Conservation (phyloP, 345 rosid genomes). For the Raphanus sativus region DNA sequence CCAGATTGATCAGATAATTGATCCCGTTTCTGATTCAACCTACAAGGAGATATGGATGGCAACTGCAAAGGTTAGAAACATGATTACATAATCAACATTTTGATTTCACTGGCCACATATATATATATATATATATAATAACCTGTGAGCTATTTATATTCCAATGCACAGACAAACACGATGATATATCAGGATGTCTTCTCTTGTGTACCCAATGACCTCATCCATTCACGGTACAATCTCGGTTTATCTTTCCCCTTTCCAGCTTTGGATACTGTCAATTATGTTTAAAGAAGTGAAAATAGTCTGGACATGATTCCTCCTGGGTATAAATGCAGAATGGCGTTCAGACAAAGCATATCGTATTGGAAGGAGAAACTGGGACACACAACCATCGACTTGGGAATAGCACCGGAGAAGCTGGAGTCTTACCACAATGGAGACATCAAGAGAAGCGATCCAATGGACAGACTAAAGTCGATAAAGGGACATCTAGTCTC, state of each 20-base stretch:
- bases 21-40: slow-evolving; percentile 83
- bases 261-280: not conserved
- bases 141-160: not conserved
- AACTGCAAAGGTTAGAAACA: slow-evolving; percentile 73
- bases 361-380: slow-evolving; percentile 72
- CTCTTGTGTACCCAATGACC: slow-evolving; percentile 89
- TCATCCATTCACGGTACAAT: slow-evolving; percentile 74
- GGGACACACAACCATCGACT: slow-evolving; percentile 82
- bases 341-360: slow-evolving; percentile 61
- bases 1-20: slow-evolving; percentile 69
- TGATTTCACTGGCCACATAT: not conserved
- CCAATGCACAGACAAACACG: slow-evolving; percentile 79
- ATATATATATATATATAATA: slow-evolving; percentile 23
- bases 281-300: too few relatives aligned
- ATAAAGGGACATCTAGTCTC: slow-evolving; percentile 88
- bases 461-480: slow-evolving; percentile 64
- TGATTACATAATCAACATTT: not conserved
- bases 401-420: slow-evolving; percentile 81
- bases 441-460: slow-evolving; percentile 53
- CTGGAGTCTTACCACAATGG: slow-evolving; percentile 71
- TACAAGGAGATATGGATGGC: slow-evolving; percentile 82
- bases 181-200: slow-evolving; percentile 87
- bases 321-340: slow-evolving; percentile 34
- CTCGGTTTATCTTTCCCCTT: not conserved
- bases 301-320: not conserved